Percentiles rank a stretch among this genome's conserved stretches.
Conservation (phyloP, 2,329 filamentous ascomycete genomes). For the Ophiostoma pallidulum region DNA sequence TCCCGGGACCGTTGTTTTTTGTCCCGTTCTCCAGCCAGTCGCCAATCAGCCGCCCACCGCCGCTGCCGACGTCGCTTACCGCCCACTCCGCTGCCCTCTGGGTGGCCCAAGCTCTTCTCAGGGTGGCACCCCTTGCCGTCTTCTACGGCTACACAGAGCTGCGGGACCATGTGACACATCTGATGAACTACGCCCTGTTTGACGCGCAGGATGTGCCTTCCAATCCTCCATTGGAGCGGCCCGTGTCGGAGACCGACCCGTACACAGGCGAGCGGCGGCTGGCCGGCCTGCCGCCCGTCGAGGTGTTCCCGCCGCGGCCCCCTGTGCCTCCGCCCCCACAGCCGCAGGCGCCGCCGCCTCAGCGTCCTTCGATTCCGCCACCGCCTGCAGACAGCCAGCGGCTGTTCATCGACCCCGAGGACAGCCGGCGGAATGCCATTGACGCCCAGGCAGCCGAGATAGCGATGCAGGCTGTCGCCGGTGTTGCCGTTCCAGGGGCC, state of each 20-base stretch:
- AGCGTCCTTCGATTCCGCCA: slow-evolving; percentile 1
- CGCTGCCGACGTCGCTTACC: slow-evolving; percentile 30
- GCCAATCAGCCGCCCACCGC: slow-evolving; percentile 41
- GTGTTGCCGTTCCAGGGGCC: neutral
- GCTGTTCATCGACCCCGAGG: neutral
- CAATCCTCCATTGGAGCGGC: slow-evolving; percentile 8
- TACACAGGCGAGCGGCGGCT: slow-evolving; percentile 4
- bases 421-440: slow-evolving; percentile 4
- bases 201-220: slow-evolving; percentile 27
- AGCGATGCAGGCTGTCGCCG: neutral
- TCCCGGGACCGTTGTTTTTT: slow-evolving; percentile 42
- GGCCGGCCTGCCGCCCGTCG: slow-evolving; percentile 7
- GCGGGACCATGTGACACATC: slow-evolving; percentile 27
- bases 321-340: neutral
- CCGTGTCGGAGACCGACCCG: neutral
- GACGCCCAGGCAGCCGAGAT: neutral
- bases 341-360: neutral
- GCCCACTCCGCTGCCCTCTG: slow-evolving; percentile 33
- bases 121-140: slow-evolving; percentile 36
- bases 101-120: slow-evolving; percentile 32
- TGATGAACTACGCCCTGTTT: slow-evolving; percentile 32
- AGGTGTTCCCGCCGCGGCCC: neutral
- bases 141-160: slow-evolving; percentile 35
- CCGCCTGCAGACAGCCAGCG: slow-evolving; percentile 8
- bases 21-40: slow-evolving; percentile 41